phyloP scores from a whole-genome alignment of 495 filamentous ascomycete genomes.

The Penicillium bialowiezense region DNA sequence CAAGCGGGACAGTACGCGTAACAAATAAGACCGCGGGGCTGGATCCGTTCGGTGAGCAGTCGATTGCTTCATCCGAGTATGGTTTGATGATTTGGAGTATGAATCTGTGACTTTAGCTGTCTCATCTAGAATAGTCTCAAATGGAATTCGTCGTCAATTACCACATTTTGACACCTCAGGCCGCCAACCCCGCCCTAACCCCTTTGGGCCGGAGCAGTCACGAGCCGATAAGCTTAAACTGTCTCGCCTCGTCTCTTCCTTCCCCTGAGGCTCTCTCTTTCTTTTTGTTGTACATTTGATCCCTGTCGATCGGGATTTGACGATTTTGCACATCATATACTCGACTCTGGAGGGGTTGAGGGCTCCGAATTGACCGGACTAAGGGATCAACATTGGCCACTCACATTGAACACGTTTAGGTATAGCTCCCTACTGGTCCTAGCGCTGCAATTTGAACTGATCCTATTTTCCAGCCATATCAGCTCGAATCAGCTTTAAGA shows the following conservation, averaged over 20 bases:
- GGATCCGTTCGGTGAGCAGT: conserved; percentile 1
- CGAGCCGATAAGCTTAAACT: conserved; percentile 12
- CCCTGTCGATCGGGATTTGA: too few relatives aligned
- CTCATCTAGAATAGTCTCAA: too few relatives aligned
- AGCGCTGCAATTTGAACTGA: background rate
- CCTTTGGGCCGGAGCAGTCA: conserved; percentile 22
- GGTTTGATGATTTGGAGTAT: background rate
- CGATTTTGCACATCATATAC: background rate
- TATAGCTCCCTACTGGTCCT: conserved; percentile 2
- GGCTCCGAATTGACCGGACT: too few relatives aligned
- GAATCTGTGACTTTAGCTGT: background rate
- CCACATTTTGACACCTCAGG: background rate
- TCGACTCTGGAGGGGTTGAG: too few relatives aligned
- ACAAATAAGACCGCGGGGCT: conserved; percentile 15
- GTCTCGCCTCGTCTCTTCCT: background rate
- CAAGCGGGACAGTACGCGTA: conserved; percentile 35
- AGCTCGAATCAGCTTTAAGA: background rate
- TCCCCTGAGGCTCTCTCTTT: background rate
- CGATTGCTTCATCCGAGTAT: conserved; percentile 7
- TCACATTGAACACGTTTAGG: conserved; percentile 12
- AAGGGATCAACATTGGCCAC: conserved; percentile 16
- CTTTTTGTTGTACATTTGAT: background rate
- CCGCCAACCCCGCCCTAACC: conserved; percentile 32
- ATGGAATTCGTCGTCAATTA: too few relatives aligned
- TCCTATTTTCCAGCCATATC: background rate